phyloP scores from a whole-genome alignment of 2,329 filamentous ascomycete genomes.

The Exserohilum turcica region DNA sequence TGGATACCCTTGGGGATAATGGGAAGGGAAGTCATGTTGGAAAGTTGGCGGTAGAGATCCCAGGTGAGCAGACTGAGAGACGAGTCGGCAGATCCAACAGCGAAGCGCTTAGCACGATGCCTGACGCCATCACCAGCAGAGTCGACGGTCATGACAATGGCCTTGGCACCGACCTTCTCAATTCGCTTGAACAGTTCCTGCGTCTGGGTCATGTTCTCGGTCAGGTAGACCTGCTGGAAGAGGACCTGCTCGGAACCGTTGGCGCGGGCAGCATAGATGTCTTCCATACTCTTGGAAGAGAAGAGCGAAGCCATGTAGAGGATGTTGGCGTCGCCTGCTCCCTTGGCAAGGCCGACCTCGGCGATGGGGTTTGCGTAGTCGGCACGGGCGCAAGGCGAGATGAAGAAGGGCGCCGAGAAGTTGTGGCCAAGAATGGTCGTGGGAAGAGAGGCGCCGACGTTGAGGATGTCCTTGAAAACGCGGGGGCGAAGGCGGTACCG shows the following conservation, averaged over 20 bases:
- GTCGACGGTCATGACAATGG: constrained; percentile 51
- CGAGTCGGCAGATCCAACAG: constrained; percentile 38
- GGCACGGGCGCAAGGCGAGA: constrained; percentile 51
- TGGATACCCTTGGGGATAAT: constrained; percentile 51
- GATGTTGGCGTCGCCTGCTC: constrained; percentile 55
- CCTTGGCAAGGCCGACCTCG: constrained; percentile 58
- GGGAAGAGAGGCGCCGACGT: constrained; percentile 44
- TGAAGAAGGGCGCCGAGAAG: constrained; percentile 62
- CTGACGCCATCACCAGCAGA: constrained; percentile 48
- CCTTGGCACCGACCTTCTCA: constrained; percentile 46
- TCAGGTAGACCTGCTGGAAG: constrained; percentile 51
- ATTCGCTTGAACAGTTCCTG: constrained; percentile 39
- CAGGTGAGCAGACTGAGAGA: constrained; percentile 42
- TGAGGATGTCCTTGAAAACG: constrained; percentile 57
- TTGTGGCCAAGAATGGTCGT: constrained; percentile 61
- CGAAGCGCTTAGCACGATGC: constrained; percentile 43
- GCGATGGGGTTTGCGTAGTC: constrained; percentile 54
- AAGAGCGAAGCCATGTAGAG: constrained; percentile 56
- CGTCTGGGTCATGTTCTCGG: constrained; percentile 38
- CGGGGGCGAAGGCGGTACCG: constrained; percentile 57
- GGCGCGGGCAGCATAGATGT: constrained; percentile 16
- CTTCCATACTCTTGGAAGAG: constrained; percentile 34
- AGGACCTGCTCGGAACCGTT: constrained; percentile 36
- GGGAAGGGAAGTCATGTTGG: constrained; percentile 46
- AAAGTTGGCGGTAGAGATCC: constrained; percentile 43